Evolutionary conservation across 106 monocot genomes (phyloP), one percentile per base, ranked within the genome.

Genomic region (Chionographis japonica): DNA sequence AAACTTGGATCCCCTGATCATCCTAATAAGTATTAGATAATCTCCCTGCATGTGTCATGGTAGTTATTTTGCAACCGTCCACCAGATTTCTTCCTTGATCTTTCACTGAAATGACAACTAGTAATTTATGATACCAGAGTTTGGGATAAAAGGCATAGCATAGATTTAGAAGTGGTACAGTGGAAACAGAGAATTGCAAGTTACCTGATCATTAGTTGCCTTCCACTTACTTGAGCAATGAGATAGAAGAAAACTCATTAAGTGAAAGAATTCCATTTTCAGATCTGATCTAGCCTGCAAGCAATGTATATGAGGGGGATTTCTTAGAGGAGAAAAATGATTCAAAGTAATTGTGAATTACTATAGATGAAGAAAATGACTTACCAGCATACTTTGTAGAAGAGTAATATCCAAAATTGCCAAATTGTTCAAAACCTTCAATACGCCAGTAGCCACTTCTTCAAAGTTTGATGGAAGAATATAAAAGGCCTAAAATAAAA

Each of bases 161-260:
- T 60, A 36, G 35, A 46, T 46, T 9, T 36, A 60, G 35, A 37
- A 3, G n/a, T 57, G 18, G 27, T 60, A 38, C 11, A 36, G 0
- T 36, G 60, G 13, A 11, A 5, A 60, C 37, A 35, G 27, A 16
- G 50, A 18, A 52, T 41, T 40, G 41, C n/a, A 60, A 8, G 52
- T 63, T 71, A 95, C 95, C 95, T 92, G 88, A 85, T 95, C 95
- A 66, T 78, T 77, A 60, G 89, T 74, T 67, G 77, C 66, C 84
- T 84, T 89, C 95, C 95, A 95, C 69, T 86, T 95, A 75, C 68
- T 86, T 60, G 84, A 82, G 62, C 95, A 92, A 81, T 95, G 89
- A 36, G 92, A 86, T 18, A 95, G 78, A 67, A 95, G 86, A 81
- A 95, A 95, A 78, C 95, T 92, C 82, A 92, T 95, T 72, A 95